Percentiles rank a stretch among this genome's conserved stretches.
These are phyloP conservation scores for Penicillium pancosmium DNA, from an alignment of 495 filamentous ascomycete species.

Conservation along the genomic window DNA sequence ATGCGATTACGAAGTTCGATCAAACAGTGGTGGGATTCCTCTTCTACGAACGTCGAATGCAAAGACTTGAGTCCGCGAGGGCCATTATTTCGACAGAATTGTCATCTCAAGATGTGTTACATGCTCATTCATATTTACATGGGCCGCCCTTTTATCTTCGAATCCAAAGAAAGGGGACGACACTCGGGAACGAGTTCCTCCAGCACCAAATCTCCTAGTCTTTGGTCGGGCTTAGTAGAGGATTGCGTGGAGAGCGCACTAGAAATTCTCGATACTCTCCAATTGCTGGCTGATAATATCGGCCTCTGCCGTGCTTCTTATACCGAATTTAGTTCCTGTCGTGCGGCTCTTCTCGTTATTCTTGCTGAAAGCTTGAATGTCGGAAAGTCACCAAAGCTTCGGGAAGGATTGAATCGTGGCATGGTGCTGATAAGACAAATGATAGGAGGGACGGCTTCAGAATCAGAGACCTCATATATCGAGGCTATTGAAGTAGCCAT, in stretches of 20 bases:
- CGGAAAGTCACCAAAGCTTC: conserved; percentile 16
- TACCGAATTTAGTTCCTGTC: conserved; percentile 51
- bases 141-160: conserved; percentile 50
- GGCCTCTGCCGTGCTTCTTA: conserved; percentile 52
- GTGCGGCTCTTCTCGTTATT: conserved; percentile 51
- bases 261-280: conserved; percentile 44
- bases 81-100: conserved; percentile 42
- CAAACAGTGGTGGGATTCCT: conserved; percentile 45
- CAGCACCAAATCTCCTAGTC: conserved; percentile 19
- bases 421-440: conserved; percentile 27
- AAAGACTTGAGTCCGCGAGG: conserved; percentile 35
- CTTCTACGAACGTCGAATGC: conserved; percentile 39
- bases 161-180: conserved; percentile 26
- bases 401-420: conserved; percentile 16
- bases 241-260: conserved; percentile 51
- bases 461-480: conserved; percentile 27
- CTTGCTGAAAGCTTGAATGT: conserved; percentile 45
- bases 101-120: conserved; percentile 50
- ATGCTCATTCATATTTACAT: conserved; percentile 47
- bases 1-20: conserved; percentile 38
- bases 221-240: conserved; percentile 38
- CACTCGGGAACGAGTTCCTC: conserved; percentile 9
- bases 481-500: conserved; percentile 25
- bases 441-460: conserved; percentile 22
- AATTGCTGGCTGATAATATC: conserved; percentile 40